Conservation (phyloP, 169 alveolate genomes). For the Amoebophrya sp. region DNA sequence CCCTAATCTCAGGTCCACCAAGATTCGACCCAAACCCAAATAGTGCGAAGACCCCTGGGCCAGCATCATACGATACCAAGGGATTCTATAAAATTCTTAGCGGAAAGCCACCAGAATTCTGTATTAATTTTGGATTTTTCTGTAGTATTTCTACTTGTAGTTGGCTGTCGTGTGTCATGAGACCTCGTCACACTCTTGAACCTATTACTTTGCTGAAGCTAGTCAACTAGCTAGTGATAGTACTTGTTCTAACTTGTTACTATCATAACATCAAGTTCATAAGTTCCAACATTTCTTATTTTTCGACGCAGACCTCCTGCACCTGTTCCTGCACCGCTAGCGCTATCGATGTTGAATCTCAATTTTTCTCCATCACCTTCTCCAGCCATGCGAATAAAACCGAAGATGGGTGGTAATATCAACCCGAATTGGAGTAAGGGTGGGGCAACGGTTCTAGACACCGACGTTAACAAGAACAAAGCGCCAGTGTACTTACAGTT, state of each 20-base stretch:
- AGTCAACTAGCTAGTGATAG: not conserved
- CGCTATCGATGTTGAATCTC: no score
- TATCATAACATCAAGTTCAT: not conserved
- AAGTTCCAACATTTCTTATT: not conserved
- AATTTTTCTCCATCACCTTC: no score
- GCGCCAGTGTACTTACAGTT: not conserved
- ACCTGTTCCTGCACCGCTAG: no score
- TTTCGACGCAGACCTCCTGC: no score
- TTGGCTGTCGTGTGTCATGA: no score
- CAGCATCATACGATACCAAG: not conserved
- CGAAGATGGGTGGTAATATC: constrained; percentile 21
- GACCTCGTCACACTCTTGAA: no score
- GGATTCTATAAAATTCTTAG: not conserved
- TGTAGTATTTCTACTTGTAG: no score
- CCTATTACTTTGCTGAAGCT: not conserved
- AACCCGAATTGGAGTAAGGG: constrained; percentile 11
- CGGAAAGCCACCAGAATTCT: not conserved
- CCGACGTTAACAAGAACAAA: not conserved
- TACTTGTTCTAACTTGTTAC: not conserved
- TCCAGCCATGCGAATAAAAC: constrained; percentile 5
- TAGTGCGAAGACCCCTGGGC: not conserved
- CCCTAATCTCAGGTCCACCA: not conserved
- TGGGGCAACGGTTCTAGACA: not conserved
- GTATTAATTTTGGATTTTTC: not conserved
- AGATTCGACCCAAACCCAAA: constrained; percentile 2